Evolutionary conservation across 352 stramenopile genomes (phyloP).

Genomic region (Pythium rhizo-oryzae): DNA sequence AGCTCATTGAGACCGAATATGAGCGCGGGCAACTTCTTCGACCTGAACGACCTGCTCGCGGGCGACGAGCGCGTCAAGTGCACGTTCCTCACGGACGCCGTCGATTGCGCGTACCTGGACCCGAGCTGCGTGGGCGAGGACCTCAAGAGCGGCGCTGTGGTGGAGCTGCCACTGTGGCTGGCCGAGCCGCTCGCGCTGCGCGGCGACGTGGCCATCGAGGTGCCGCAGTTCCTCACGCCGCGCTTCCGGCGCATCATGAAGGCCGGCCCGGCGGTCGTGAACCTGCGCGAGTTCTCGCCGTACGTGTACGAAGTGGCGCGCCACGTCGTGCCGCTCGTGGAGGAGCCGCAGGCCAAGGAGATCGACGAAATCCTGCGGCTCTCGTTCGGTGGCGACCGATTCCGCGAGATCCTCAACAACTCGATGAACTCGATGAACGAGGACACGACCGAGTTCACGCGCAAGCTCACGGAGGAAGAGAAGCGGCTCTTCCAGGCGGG

Average conservation of each 20-base stretch:
- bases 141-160: conserved; percentile 41
- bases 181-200: conserved; percentile 51
- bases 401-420: conserved; percentile 80
- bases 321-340: conserved; percentile 58
- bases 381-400: conserved; percentile 76
- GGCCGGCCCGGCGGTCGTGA: conserved; percentile 69
- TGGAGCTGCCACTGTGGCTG: conserved; percentile 85
- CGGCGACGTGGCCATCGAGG: conserved; percentile 56
- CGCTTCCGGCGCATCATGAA: conserved; percentile 85
- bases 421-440: conserved; percentile 83
- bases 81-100: conserved; percentile 65
- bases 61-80: conserved; percentile 83
- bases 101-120: conserved; percentile 78
- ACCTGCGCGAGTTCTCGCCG: conserved; percentile 74
- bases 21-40: conserved; percentile 50
- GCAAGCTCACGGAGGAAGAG: conserved; percentile 68
- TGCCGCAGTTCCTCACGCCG: conserved; percentile 65
- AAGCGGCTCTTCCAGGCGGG: conserved; percentile 74
- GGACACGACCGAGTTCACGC: conserved; percentile 85
- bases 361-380: conserved; percentile 83
- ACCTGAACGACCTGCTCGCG: conserved; percentile 78
- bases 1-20: neutral
- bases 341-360: conserved; percentile 44
- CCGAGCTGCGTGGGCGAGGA: conserved; percentile 61
- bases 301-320: conserved; percentile 76